phyloP scores from a whole-genome alignment of 352 stramenopile species.

The Globisporangium nagaii region DNA sequence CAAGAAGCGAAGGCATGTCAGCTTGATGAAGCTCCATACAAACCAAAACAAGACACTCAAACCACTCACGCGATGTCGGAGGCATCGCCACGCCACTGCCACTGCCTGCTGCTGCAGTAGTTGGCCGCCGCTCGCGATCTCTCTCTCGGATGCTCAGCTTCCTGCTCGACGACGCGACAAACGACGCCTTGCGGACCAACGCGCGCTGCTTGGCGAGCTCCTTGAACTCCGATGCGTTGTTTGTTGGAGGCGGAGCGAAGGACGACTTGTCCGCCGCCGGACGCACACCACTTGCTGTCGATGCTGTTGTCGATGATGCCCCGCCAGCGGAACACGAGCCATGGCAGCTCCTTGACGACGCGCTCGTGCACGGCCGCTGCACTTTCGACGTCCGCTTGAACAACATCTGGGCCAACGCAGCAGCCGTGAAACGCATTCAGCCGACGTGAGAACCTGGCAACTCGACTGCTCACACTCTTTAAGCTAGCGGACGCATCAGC shows the following conservation, averaged over 20 bases:
- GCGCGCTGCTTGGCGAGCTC: conserved; percentile 58
- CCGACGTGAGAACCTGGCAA: no score
- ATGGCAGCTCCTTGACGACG: conserved; percentile 1
- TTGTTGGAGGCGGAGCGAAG: not conserved
- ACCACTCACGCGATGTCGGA: conserved; percentile 7
- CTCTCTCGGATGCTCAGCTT: conserved; percentile 12
- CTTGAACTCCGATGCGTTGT: conserved; percentile 17
- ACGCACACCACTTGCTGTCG: not conserved
- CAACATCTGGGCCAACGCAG: not conserved
- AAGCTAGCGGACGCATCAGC: no score
- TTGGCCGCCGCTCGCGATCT: conserved; percentile 1
- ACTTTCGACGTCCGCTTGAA: conserved; percentile 10
- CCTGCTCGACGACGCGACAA: conserved; percentile 17
- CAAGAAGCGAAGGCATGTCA: no score
- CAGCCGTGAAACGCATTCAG: no score
- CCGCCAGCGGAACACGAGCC: not conserved
- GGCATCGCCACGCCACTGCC: not conserved
- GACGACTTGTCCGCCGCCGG: not conserved
- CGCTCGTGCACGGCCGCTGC: conserved; percentile 8
- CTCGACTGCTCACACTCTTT: no score
- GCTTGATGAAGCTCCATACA: no score
- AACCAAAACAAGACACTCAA: no score
- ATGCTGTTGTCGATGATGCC: not conserved
- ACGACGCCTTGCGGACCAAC: conserved; percentile 44
- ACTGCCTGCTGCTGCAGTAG: not conserved